These are phyloP conservation scores for Bisporella sp. DNA, from an alignment of 2,329 filamentous ascomycete species.

Conservation along the genomic window DNA sequence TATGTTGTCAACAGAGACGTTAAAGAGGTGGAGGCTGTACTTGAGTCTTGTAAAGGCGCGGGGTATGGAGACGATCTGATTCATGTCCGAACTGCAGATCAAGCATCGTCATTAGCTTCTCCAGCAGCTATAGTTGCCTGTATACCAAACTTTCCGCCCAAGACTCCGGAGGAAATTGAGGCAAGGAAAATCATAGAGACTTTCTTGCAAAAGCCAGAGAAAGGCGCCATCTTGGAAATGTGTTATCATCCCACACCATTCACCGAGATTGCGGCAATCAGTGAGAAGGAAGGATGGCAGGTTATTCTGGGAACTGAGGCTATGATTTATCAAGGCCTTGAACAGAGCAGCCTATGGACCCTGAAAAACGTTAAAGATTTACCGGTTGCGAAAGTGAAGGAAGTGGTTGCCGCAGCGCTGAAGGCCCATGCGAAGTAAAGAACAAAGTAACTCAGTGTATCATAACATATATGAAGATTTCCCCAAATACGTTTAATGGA, in stretches of 20 bases:
- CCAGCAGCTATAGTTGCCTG: conserved; percentile 66
- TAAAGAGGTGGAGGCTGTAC: conserved; percentile 58
- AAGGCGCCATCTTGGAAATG: conserved; percentile 24
- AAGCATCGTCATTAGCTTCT: conserved; percentile 50
- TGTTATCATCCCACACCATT: conserved; percentile 24
- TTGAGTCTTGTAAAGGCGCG: conserved; percentile 52
- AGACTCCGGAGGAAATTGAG: conserved; percentile 52
- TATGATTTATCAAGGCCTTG: conserved; percentile 26
- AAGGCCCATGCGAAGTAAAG: too few species aligned
- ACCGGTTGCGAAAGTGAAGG: conserved; percentile 53
- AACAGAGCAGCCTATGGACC: conserved; percentile 29
- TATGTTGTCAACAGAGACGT: conserved; percentile 73
- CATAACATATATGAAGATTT: too few species aligned
- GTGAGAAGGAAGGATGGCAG: conserved; percentile 15
- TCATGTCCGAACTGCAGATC: conserved; percentile 52
- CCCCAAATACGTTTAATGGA: too few species aligned
- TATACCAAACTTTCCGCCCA: conserved; percentile 69
- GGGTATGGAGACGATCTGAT: conserved; percentile 54
- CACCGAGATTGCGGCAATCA: conserved; percentile 18
- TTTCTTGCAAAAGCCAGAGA: conserved; percentile 31
- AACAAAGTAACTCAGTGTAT: too few species aligned
- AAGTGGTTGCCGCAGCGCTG: conserved; percentile 31
- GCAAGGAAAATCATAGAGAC: conserved; percentile 39
- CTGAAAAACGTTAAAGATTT: conserved; percentile 57
- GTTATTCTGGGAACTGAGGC: conserved; percentile 22